Conservation (phyloP, 2,329 filamentous ascomycete species). For the Pseudogymnoascus sp. region DNA sequence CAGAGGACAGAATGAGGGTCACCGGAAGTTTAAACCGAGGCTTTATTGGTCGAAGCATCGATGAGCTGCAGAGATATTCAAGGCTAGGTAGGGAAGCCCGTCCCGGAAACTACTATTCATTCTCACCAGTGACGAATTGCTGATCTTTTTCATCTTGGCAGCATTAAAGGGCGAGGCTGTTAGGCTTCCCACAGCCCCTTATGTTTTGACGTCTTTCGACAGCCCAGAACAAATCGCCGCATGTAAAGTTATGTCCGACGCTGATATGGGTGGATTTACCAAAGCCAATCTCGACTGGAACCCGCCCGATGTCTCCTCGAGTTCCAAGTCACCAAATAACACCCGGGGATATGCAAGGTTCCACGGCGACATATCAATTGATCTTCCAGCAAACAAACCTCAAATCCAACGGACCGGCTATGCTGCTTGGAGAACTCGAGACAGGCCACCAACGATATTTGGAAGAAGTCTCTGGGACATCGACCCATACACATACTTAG, state of each 20-base stretch:
- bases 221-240: slow-evolving; percentile 36
- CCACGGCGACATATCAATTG: slow-evolving; percentile 79
- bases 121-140: neutral
- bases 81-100: slow-evolving; percentile 40
- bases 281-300: slow-evolving; percentile 55
- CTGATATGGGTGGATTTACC: slow-evolving; percentile 80
- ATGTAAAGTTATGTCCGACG: slow-evolving; percentile 77
- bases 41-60: slow-evolving; percentile 50
- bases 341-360: slow-evolving; percentile 62
- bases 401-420: slow-evolving; percentile 74
- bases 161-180: slow-evolving; percentile 63
- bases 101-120: neutral
- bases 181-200: slow-evolving; percentile 55
- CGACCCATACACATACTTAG: slow-evolving; percentile 80
- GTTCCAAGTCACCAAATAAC: slow-evolving; percentile 23
- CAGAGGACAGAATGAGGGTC: slow-evolving; percentile 38
- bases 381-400: slow-evolving; percentile 67
- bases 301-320: slow-evolving; percentile 16
- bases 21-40: slow-evolving; percentile 41
- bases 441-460: slow-evolving; percentile 71
- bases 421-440: slow-evolving; percentile 79
- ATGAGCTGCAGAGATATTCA: slow-evolving; percentile 51
- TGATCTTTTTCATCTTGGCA: slow-evolving; percentile 28
- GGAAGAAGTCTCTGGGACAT: slow-evolving; percentile 82
- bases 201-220: slow-evolving; percentile 57